Conservation (phyloP, 2,329 filamentous ascomycete species). For the Fusarium circinatum region DNA sequence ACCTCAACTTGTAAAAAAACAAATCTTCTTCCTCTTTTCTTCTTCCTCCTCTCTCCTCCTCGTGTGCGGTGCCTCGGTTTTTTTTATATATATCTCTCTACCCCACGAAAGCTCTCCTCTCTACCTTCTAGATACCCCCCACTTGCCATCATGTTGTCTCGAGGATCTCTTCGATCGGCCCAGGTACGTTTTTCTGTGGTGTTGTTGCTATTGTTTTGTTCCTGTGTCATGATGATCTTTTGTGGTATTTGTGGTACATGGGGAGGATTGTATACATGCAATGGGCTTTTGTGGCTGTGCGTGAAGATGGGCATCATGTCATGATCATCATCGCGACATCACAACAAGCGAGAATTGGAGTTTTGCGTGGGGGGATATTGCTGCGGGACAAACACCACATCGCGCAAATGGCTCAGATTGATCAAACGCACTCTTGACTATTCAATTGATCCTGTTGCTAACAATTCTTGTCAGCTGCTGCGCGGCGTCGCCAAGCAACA, state of each 20-base stretch:
- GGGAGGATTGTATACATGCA: not conserved
- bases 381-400: not conserved
- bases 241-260: not conserved
- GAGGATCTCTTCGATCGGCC: constrained; percentile 65
- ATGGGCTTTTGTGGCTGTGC: not conserved
- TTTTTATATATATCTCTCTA: not conserved
- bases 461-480: constrained; percentile 57
- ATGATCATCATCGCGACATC: constrained; percentile 31
- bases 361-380: not conserved
- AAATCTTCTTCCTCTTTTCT: not conserved
- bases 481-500: constrained; percentile 60
- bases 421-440: not conserved
- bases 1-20: not conserved
- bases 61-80: constrained; percentile 22
- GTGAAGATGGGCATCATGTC: constrained; percentile 27
- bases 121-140: constrained; percentile 22
- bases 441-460: constrained; percentile 36
- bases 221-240: constrained; percentile 13
- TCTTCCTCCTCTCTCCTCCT: constrained; percentile 7
- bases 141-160: constrained; percentile 64
- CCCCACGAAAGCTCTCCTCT: constrained; percentile 31
- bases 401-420: constrained; percentile 5
- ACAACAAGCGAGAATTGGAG: constrained; percentile 1
- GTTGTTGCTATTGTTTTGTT: not conserved
- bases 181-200: constrained; percentile 57